A percentile compares a stretch with the other conserved stretches of the same genome.
phyloP scores from a whole-genome alignment of 2,329 filamentous ascomycete genomes.

The Ceratocystis alfenasii region DNA sequence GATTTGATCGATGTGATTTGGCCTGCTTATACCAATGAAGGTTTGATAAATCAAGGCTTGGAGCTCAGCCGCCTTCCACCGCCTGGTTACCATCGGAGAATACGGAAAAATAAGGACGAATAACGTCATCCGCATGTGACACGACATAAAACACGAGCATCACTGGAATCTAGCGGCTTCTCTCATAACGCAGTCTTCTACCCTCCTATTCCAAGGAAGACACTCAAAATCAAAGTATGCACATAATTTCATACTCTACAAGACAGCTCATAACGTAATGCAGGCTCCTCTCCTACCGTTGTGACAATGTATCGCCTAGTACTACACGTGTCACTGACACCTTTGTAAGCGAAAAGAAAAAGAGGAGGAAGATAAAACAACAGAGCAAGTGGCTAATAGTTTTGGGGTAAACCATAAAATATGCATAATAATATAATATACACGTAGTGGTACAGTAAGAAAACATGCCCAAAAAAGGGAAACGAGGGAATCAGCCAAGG shows the following conservation, averaged over 20 bases:
- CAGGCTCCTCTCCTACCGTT: not conserved
- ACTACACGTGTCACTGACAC: not conserved
- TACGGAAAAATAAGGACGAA: not conserved
- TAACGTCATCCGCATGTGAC: too few species aligned
- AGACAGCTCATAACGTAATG: not conserved
- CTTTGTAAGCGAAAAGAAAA: not conserved
- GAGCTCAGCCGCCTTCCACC: too few species aligned
- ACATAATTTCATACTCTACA: not conserved
- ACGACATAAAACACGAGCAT: too few species aligned
- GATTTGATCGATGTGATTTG: not conserved
- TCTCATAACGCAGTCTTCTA: not conserved
- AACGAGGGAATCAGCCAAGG: not conserved
- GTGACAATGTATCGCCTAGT: too few species aligned
- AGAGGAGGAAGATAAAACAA: too few species aligned
- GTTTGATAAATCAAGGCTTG: too few species aligned
- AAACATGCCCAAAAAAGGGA: not conserved
- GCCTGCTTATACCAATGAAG: too few species aligned
- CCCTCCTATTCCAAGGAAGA: not conserved
- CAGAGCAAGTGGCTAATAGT: not conserved
- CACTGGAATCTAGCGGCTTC: not conserved
- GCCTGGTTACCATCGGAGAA: not conserved
- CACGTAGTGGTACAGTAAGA: conserved; percentile 16
- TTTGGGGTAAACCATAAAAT: not conserved
- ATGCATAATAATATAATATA: conserved; percentile 15
- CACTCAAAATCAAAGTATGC: not conserved